Percentiles rank a stretch among this genome's conserved stretches.
Evolutionary conservation across 1,284 basidiomycete species (phyloP).

Genomic region (Trichosporon ovoides): DNA sequence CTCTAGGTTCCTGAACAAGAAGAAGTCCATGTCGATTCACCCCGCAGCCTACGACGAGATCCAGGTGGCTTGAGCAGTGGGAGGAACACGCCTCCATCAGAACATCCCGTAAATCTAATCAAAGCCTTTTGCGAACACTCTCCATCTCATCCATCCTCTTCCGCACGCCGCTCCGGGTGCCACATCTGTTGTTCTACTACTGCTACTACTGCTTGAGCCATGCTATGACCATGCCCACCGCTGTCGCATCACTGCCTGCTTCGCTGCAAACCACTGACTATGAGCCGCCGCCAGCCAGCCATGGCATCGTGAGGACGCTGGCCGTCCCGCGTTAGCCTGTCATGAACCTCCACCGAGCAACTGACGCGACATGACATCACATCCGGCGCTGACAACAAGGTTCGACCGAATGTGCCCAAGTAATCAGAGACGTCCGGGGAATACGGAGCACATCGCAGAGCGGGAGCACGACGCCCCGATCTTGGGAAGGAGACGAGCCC

Average conservation of each 20-base stretch:
- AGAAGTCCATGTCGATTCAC: constrained; percentile 1
- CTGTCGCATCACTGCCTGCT: neutral
- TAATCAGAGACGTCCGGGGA: neutral
- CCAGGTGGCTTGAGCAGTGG: neutral
- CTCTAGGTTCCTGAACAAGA: constrained; percentile 1
- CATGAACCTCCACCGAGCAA: too few relatives aligned
- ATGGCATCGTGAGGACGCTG: neutral
- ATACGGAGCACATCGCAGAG: neutral
- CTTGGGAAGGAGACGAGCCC: too few relatives aligned
- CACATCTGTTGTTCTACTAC: constrained; percentile 1
- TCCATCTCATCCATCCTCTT: neutral
- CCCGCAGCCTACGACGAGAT: neutral
- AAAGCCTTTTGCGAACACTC: neutral
- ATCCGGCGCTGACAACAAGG: neutral
- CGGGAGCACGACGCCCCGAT: neutral
- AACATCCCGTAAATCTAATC: neutral
- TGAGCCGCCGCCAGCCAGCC: neutral
- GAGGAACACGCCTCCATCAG: neutral
- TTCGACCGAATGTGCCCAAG: neutral
- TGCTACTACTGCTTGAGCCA: neutral
- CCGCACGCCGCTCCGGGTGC: neutral
- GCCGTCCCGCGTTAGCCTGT: neutral
- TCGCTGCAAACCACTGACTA: neutral
- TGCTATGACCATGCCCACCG: neutral
- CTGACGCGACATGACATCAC: constrained; percentile 2